A percentile compares a stretch with the other conserved stretches of the same genome.
Evolutionary conservation across 768 basidiomycete species (phyloP).

Genomic region (Mycena olivaceomarginata): DNA sequence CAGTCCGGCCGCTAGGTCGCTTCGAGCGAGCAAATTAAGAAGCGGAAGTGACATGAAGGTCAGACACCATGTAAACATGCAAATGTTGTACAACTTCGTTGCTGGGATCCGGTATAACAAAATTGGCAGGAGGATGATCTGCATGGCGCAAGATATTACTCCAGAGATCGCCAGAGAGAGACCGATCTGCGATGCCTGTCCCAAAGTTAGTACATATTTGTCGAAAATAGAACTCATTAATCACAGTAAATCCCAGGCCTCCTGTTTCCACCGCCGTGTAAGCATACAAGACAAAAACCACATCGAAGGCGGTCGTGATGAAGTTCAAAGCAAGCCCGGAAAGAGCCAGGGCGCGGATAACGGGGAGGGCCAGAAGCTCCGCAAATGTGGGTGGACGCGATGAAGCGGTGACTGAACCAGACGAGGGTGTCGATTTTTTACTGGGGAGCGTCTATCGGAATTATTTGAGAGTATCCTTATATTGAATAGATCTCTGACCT

Average conservation of each 20-base stretch:
- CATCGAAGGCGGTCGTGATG: conserved; percentile 77
- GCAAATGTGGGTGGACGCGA: conserved; percentile 50
- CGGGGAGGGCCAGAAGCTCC: conserved; percentile 68
- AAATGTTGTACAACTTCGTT: conserved; percentile 71
- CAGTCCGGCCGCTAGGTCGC: conserved; percentile 50
- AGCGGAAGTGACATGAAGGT: conserved; percentile 68
- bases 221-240: conserved; percentile 17
- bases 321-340: conserved; percentile 71
- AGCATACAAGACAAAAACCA: conserved; percentile 79
- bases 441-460: conserved; percentile 58
- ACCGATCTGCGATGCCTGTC: conserved; percentile 52
- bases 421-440: conserved; percentile 49
- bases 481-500: conserved; percentile 59
- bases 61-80: conserved; percentile 72
- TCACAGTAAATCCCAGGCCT: conserved; percentile 61
- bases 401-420: background rate
- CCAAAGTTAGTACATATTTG: conserved; percentile 33
- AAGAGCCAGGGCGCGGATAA: conserved; percentile 68
- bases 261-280: conserved; percentile 74
- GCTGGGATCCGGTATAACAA: conserved; percentile 70
- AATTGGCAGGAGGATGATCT: conserved; percentile 72
- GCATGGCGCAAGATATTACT: conserved; percentile 64
- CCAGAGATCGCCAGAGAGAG: conserved; percentile 73
- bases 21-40: conserved; percentile 65
- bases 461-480: conserved; percentile 30